Conservation (phyloP, 345 rosid genomes). For the Psidium friedrichsthalianum region DNA sequence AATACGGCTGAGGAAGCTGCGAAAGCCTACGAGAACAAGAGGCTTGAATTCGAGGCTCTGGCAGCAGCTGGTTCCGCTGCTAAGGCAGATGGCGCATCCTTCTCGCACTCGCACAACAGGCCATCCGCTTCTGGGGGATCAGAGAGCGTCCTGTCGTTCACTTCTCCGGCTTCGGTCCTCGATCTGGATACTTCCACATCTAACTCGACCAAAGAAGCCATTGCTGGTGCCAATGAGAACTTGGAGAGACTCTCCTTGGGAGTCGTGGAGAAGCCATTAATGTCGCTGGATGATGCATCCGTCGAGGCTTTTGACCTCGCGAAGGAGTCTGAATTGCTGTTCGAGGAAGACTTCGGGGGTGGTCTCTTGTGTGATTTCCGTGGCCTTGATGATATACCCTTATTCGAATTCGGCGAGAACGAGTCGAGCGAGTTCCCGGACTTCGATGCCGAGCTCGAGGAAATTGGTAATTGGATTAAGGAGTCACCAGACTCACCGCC, state of each 20-base stretch:
- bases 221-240: conserved; percentile 1
- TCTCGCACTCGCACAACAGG: not conserved
- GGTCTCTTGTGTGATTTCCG: conserved; percentile 35
- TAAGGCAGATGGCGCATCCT: conserved; percentile 15
- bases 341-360: conserved; percentile 35
- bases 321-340: conserved; percentile 24
- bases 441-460: conserved; percentile 43
- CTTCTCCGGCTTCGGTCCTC: conserved; percentile 42
- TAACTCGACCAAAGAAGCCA: conserved; percentile 5
- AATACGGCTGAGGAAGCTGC: conserved; percentile 64
- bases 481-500: not conserved
- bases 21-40: conserved; percentile 57
- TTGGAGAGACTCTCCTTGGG: conserved; percentile 33
- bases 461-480: conserved; percentile 13
- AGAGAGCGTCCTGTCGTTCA: conserved; percentile 39
- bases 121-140: conserved; percentile 23
- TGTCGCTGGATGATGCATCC: conserved; percentile 8
- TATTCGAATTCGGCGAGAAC: conserved; percentile 31
- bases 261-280: conserved; percentile 25
- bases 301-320: conserved; percentile 24
- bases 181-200: conserved; percentile 39
- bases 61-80: not conserved
- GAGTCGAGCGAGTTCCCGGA: conserved; percentile 66
- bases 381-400: conserved; percentile 36
- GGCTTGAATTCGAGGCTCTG: conserved; percentile 43